Conservation (phyloP, 331 rosid species). For the Pyrus hybrid region DNA sequence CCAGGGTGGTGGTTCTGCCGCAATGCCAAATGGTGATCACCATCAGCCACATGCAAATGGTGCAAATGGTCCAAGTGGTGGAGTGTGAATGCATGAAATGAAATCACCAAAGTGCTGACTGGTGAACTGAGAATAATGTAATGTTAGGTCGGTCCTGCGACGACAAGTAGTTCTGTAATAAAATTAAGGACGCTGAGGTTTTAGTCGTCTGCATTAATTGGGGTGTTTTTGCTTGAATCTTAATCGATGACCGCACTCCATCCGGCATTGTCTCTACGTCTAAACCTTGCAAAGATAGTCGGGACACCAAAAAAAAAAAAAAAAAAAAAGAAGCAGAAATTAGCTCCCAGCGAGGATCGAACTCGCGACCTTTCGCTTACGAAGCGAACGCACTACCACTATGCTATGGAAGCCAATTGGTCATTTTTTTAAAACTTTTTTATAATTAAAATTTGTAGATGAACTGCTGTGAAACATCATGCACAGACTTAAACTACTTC, state of each 20-base stretch:
- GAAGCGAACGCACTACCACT: constrained; percentile 99
- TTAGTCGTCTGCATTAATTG: not conserved
- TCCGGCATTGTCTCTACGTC: not conserved
- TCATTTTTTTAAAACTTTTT: accelerated
- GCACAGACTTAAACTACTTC: too few relatives aligned
- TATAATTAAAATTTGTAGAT: too few relatives aligned
- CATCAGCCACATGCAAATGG: not conserved
- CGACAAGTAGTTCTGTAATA: not conserved
- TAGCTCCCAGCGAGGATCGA: constrained; percentile 65
- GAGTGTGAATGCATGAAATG: not conserved
- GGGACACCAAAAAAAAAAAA: too few relatives aligned
- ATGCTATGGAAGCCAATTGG: constrained; percentile 47
- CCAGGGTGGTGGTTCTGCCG: not conserved
- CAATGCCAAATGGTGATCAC: constrained; percentile 3
- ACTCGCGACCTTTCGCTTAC: constrained; percentile 99
- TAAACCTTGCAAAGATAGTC: not conserved
- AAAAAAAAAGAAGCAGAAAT: too few relatives aligned
- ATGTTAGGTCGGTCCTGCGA: not conserved
- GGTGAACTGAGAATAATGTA: not conserved
- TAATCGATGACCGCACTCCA: not conserved
- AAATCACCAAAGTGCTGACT: not conserved
- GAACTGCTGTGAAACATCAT: too few relatives aligned
- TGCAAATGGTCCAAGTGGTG: not conserved
- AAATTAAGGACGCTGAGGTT: not conserved
- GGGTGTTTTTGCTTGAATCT: not conserved